Percentiles rank a stretch among this genome's conserved stretches.
Conservation (phyloP, 352 stramenopile species). For the Globisporangium middletonii region DNA sequence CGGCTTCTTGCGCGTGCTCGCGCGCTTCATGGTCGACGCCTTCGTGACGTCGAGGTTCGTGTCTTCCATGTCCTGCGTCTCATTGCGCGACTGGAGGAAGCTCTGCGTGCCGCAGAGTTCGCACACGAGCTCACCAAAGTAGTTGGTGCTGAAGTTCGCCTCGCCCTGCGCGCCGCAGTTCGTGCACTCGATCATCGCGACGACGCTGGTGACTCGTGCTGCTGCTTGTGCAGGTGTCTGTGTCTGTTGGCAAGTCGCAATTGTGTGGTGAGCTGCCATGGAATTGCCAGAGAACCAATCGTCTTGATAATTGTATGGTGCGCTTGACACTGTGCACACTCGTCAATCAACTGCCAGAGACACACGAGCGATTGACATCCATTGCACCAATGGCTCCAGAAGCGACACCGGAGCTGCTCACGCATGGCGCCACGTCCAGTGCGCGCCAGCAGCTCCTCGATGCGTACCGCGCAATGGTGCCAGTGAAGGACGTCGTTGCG, state of each 20-base stretch:
- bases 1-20: constrained; percentile 29
- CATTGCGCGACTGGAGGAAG: constrained; percentile 73
- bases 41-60: constrained; percentile 41
- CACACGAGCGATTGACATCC: not conserved
- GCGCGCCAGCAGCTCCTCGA: constrained; percentile 37
- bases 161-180: constrained; percentile 73
- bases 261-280: not conserved
- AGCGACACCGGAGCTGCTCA: too few relatives aligned
- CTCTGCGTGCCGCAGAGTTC: constrained; percentile 83
- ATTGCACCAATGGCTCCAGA: too few relatives aligned
- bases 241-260: not conserved
- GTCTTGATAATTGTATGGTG: not conserved
- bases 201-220: not conserved
- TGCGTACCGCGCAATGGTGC: constrained; percentile 61
- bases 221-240: constrained; percentile 1
- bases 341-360: not conserved
- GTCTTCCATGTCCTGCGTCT: constrained; percentile 79
- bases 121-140: constrained; percentile 81
- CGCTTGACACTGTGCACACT: not conserved
- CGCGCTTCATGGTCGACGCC: constrained; percentile 25
- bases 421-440: too few relatives aligned
- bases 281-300: not conserved
- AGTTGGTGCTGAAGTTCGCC: constrained; percentile 78
- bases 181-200: constrained; percentile 64
- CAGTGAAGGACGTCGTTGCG: constrained; percentile 34